These are phyloP conservation scores for Akanthomyces uredinophilus DNA, from an alignment of 2,329 filamentous ascomycete species.

Conservation along the genomic window DNA sequence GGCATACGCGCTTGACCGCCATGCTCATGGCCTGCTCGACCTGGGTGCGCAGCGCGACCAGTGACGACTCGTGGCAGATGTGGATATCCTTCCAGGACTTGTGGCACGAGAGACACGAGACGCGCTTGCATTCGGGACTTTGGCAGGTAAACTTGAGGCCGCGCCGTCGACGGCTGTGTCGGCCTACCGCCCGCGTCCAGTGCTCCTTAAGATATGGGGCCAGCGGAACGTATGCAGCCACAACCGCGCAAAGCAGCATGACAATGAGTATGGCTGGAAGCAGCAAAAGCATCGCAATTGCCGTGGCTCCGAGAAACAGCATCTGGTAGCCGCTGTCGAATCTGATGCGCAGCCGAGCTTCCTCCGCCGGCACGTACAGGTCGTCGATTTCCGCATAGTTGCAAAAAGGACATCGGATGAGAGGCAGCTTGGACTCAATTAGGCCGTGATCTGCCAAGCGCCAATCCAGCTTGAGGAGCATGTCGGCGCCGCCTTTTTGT, in stretches of 20 bases:
- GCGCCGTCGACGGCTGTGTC: slow-evolving; percentile 64
- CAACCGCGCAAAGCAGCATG: slow-evolving; percentile 39
- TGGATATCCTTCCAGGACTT: slow-evolving; percentile 87
- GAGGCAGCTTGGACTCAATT: slow-evolving; percentile 64
- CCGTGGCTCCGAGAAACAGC: slow-evolving; percentile 46
- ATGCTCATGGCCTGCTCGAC: slow-evolving; percentile 91
- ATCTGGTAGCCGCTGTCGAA: slow-evolving; percentile 44
- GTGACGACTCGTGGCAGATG: slow-evolving; percentile 79
- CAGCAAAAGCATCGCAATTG: slow-evolving; percentile 52
- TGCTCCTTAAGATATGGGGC: slow-evolving; percentile 38
- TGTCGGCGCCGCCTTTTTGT: slow-evolving; percentile 64
- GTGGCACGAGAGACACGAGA: slow-evolving; percentile 75
- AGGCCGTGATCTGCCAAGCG: slow-evolving; percentile 73
- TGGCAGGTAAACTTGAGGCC: slow-evolving; percentile 75
- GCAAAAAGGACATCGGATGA: slow-evolving; percentile 87
- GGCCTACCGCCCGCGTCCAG: slow-evolving; percentile 56
- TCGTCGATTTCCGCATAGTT: slow-evolving; percentile 85
- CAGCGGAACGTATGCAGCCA: slow-evolving; percentile 39
- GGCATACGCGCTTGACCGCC: slow-evolving; percentile 92
- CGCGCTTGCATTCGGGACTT: slow-evolving; percentile 59
- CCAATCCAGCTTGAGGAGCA: slow-evolving; percentile 70
- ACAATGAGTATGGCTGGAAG: slow-evolving; percentile 47
- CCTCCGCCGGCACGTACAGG: slow-evolving; percentile 55
- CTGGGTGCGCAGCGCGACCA: slow-evolving; percentile 76
- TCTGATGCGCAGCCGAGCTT: slow-evolving; percentile 53